Conservation (phyloP, 495 filamentous ascomycete species). For the Echria macrotheca region DNA sequence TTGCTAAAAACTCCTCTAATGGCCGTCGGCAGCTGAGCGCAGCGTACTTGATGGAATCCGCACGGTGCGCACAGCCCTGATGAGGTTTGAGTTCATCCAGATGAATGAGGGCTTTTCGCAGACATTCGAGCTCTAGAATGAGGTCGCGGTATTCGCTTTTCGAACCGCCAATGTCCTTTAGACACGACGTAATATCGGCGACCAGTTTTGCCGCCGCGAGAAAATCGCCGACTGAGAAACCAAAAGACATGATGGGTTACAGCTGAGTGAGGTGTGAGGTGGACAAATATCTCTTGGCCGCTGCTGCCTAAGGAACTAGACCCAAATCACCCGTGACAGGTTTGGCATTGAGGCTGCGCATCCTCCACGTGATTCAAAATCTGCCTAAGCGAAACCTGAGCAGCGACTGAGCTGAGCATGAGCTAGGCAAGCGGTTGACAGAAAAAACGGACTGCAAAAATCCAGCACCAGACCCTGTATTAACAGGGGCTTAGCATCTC, state of each 20-base stretch:
- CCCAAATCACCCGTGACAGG: no score
- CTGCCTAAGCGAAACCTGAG: no score
- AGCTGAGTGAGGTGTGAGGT: no score
- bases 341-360: no score
- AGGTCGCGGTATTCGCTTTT: neutral
- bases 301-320: no score
- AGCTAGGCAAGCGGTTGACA: no score
- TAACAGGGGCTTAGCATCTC: no score
- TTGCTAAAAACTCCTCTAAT: neutral
- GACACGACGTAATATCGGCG: neutral
- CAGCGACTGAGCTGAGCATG: no score
- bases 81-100: neutral
- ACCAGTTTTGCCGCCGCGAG: neutral
- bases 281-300: no score
- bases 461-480: no score
- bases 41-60: neutral
- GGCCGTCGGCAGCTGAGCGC: neutral
- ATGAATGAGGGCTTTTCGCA: neutral
- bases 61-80: neutral
- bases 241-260: neutral
- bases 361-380: no score
- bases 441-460: no score
- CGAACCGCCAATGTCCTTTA: neutral
- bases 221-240: slow-evolving; percentile 1
- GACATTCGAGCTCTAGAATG: neutral